Percentiles rank a stretch among this genome's conserved stretches.
Evolutionary conservation across 2,329 filamentous ascomycete genomes (phyloP).

Genomic region (Stagonosporopsis rhizophila): DNA sequence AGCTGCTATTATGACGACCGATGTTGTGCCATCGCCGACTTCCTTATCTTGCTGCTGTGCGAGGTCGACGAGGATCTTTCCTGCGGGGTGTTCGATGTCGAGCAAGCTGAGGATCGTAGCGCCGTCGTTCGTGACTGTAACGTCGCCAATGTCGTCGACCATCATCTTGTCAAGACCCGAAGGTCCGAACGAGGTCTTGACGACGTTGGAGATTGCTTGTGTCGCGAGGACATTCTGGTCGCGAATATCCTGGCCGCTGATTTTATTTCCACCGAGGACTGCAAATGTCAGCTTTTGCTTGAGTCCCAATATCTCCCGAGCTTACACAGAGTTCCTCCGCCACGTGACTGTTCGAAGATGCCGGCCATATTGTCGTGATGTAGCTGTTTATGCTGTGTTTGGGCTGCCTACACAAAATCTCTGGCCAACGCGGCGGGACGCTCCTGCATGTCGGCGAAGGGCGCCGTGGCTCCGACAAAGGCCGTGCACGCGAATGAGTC

Average conservation of each 20-base stretch:
- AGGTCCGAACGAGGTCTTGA: slow-evolving; percentile 98
- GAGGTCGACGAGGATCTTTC: slow-evolving; percentile 97
- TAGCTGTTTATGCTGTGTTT: slow-evolving; percentile 41
- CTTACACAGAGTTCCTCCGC: slow-evolving; percentile 86
- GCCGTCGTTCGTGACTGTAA: slow-evolving; percentile 98
- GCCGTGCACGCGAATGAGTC: slow-evolving; percentile 30
- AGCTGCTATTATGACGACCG: slow-evolving; percentile 94
- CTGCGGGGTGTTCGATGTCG: slow-evolving; percentile 96
- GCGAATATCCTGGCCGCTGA: slow-evolving; percentile 93
- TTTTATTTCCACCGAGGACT: slow-evolving; percentile 96
- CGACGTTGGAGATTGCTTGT: slow-evolving; percentile 96
- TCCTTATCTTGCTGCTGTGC: slow-evolving; percentile 99
- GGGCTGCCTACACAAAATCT: slow-evolving; percentile 42
- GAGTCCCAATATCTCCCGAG: slow-evolving; percentile 18
- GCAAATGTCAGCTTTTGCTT: slow-evolving; percentile 36
- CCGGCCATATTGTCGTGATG: slow-evolving; percentile 73
- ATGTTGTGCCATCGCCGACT: slow-evolving; percentile 97
- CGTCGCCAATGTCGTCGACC: slow-evolving; percentile 99
- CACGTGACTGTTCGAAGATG: slow-evolving; percentile 94
- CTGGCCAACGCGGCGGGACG: slow-evolving; percentile 23
- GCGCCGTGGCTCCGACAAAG: slow-evolving; percentile 32
- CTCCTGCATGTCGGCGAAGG: slow-evolving; percentile 33
- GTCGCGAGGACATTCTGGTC: slow-evolving; percentile 98
- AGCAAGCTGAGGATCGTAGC: slow-evolving; percentile 94
- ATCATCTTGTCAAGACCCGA: slow-evolving; percentile 99